These are phyloP conservation scores for Tetrahymena thermophila DNA, from an alignment of 73 alveolate species.

Conservation along the genomic window DNA sequence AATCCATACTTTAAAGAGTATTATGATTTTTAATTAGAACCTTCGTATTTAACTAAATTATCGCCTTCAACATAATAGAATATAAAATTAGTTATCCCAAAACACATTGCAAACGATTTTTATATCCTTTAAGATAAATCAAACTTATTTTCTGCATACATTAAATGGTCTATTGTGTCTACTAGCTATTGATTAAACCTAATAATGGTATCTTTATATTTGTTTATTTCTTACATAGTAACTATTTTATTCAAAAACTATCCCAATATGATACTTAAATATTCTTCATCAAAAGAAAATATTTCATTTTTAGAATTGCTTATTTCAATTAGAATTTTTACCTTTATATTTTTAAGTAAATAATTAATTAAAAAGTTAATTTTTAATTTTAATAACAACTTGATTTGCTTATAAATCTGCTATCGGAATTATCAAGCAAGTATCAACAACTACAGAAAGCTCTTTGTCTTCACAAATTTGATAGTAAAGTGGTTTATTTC, in stretches of 20 bases:
- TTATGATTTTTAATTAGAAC: background rate
- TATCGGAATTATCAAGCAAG: background rate
- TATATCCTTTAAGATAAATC: background rate
- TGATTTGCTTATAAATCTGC: background rate
- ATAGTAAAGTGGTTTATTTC: background rate
- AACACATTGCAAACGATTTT: background rate
- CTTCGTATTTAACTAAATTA: background rate
- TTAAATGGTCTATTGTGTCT: slow-evolving; percentile 6
- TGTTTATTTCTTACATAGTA: background rate
- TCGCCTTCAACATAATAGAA: slow-evolving; percentile 21
- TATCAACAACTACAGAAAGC: background rate
- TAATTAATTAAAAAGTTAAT: background rate
- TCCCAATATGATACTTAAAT: slow-evolving; percentile 23
- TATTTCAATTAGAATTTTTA: slow-evolving; percentile 19
- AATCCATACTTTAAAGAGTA: slow-evolving; percentile 31
- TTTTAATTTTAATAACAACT: background rate
- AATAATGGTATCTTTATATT: slow-evolving; percentile 11
- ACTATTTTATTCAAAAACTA: slow-evolving; percentile 1
- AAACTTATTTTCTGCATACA: slow-evolving; percentile 15
- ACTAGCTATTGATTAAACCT: slow-evolving; percentile 20
- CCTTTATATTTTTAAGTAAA: background rate
- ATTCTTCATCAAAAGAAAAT: slow-evolving; percentile 49
- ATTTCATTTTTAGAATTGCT: slow-evolving; percentile 37
- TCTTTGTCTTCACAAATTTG: background rate
- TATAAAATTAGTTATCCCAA: slow-evolving; percentile 31